Conservation (phyloP, 2,329 filamentous ascomycete genomes). For the Scytalidium sp. region DNA sequence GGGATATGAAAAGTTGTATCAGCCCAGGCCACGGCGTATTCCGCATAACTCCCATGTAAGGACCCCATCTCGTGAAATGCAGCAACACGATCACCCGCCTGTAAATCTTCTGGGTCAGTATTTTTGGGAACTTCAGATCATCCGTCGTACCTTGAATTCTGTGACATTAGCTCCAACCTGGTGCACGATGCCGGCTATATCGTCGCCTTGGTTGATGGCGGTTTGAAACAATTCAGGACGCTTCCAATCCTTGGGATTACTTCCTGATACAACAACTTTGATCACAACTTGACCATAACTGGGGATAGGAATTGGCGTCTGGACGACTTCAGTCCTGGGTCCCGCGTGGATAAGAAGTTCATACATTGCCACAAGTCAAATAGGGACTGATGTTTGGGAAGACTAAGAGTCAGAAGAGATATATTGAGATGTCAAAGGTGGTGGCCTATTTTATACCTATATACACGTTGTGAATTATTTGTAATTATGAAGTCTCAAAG, state of each 20-base stretch:
- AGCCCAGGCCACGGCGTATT: slow-evolving; percentile 52
- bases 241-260: slow-evolving; percentile 44
- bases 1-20: slow-evolving; percentile 55
- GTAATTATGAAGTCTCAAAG: no score
- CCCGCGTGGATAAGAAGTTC: no score
- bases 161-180: slow-evolving; percentile 41
- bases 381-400: no score
- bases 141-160: slow-evolving; percentile 34
- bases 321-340: no score
- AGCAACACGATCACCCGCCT: slow-evolving; percentile 40
- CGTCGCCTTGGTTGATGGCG: slow-evolving; percentile 37
- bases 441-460: no score
- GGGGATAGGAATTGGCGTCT: slow-evolving; percentile 37
- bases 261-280: slow-evolving; percentile 39
- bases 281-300: slow-evolving; percentile 38
- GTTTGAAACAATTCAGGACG: no score
- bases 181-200: slow-evolving; percentile 43
- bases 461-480: no score
- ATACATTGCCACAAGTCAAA: no score
- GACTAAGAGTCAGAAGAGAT: no score
- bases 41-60: slow-evolving; percentile 50
- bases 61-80: slow-evolving; percentile 45
- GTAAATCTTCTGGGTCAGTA: no score
- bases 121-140: no score
- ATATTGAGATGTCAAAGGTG: no score